These are phyloP conservation scores for Pleoardoris graminearum DNA, from an alignment of 2,329 filamentous ascomycete species.

Conservation along the genomic window DNA sequence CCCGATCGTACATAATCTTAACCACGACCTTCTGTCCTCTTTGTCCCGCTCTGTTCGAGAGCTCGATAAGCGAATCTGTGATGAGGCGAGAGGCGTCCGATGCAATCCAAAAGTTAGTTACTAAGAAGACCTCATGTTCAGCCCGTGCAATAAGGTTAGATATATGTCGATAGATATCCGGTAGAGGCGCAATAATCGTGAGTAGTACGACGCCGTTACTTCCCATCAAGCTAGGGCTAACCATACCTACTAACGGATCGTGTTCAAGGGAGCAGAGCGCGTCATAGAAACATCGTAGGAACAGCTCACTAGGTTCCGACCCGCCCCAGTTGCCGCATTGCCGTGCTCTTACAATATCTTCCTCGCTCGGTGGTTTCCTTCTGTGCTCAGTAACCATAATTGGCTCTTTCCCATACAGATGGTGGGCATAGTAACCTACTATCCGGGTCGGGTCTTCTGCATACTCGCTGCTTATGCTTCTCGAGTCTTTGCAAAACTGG, in stretches of 20 bases:
- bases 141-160: conserved; percentile 74
- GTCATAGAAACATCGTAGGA: conserved; percentile 70
- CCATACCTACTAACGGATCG: conserved; percentile 56
- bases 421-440: conserved; percentile 59
- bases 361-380: conserved; percentile 20
- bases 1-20: conserved; percentile 77
- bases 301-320: conserved; percentile 66
- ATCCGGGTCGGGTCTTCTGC: conserved; percentile 57
- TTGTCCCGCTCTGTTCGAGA: conserved; percentile 66
- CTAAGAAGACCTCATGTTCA: conserved; percentile 71
- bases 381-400: conserved; percentile 28
- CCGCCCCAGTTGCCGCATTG: conserved; percentile 70
- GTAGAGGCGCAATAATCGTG: conserved; percentile 69
- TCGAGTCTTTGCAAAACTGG: conserved; percentile 63
- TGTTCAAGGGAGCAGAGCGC: conserved; percentile 60
- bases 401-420: conserved; percentile 55
- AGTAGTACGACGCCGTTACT: conserved; percentile 67
- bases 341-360: conserved; percentile 58
- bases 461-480: conserved; percentile 58
- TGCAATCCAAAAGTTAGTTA: conserved; percentile 76
- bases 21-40: conserved; percentile 63
- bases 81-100: conserved; percentile 69
- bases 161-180: conserved; percentile 74
- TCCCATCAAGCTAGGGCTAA: conserved; percentile 63
- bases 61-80: conserved; percentile 68